Conservation (phyloP, 2,329 filamentous ascomycete genomes). For the Colletotrichum lupini region DNA sequence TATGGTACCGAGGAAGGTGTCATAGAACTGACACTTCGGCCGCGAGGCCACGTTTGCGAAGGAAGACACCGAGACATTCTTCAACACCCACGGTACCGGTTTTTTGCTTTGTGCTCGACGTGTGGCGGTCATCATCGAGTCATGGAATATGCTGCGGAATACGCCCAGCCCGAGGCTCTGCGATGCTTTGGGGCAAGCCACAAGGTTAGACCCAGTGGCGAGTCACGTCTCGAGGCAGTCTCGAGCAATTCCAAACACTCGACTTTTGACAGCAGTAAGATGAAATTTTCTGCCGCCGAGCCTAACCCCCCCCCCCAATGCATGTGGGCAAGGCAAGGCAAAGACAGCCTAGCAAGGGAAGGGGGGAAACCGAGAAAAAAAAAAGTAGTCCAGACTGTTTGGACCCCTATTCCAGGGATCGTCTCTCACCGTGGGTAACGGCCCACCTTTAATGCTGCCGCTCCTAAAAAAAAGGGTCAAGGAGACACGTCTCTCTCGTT, state of each 20-base stretch:
- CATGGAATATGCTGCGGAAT: constrained; percentile 6
- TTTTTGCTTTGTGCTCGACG: not conserved
- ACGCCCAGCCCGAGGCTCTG: constrained; percentile 3
- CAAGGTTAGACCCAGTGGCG: constrained; percentile 18
- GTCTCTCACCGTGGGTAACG: constrained; percentile 7
- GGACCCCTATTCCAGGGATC: constrained; percentile 34
- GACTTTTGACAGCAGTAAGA: not conserved
- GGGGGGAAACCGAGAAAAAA: no score
- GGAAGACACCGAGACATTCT: not conserved
- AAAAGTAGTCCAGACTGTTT: constrained; percentile 3
- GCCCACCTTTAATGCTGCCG: constrained; percentile 16
- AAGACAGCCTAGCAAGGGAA: not conserved
- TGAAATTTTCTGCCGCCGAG: constrained; percentile 17
- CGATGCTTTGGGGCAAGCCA: not conserved
- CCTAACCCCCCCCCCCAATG: constrained; percentile 4
- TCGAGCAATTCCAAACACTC: constrained; percentile 20
- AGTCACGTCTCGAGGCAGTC: constrained; percentile 24
- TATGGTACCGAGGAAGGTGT: not conserved
- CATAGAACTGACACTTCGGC: not conserved
- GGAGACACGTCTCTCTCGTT: constrained; percentile 20
- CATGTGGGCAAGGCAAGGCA: constrained; percentile 4
- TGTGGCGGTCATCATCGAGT: constrained; percentile 15
- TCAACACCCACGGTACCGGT: not conserved
- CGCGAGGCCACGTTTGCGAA: not conserved
- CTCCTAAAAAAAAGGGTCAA: constrained; percentile 20